A percentile compares a stretch with the other conserved stretches of the same genome.
phyloP scores from a whole-genome alignment of 495 filamentous ascomycete genomes.

The Aspergillus incahuasiensis region DNA sequence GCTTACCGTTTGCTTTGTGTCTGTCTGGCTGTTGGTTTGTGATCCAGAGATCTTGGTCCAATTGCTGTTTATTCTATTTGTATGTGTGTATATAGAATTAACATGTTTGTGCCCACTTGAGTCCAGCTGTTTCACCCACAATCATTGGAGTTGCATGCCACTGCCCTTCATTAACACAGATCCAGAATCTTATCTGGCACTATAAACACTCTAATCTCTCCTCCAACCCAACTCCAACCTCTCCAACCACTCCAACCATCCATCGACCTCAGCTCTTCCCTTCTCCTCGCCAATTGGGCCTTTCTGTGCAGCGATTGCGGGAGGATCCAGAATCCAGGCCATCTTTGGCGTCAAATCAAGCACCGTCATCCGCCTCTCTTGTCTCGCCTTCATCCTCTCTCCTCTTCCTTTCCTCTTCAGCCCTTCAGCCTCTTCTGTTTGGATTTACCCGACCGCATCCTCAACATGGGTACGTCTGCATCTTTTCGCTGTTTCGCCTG shows the following conservation, averaged over 20 bases:
- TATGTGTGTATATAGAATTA: not conserved
- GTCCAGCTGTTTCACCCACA: not conserved
- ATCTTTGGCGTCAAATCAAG: slow-evolving; percentile 3
- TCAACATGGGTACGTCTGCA: slow-evolving; percentile 30
- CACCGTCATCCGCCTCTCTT: slow-evolving; percentile 1
- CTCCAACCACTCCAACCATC: not conserved
- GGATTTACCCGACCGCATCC: not conserved
- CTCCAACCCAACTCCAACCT: not conserved
- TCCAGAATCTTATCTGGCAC: slow-evolving; percentile 1
- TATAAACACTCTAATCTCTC: slow-evolving; percentile 17
- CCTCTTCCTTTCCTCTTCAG: not conserved
- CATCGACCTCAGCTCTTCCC: not conserved
- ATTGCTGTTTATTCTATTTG: not conserved
- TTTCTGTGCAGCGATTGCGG: not conserved
- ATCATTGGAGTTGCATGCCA: not conserved
- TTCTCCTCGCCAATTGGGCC: slow-evolving; percentile 5
- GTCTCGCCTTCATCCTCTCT: not conserved
- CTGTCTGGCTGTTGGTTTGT: too few relatives aligned
- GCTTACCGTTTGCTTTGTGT: too few relatives aligned
- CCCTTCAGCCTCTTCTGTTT: slow-evolving; percentile 3
- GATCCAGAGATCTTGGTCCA: too few relatives aligned
- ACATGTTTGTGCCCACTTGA: too few relatives aligned
- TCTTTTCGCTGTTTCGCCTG: slow-evolving; percentile 1
- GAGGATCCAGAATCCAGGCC: slow-evolving; percentile 6
- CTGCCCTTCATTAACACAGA: not conserved